A percentile compares a stretch with the other conserved stretches of the same genome.
Conservation (phyloP, 2,329 filamentous ascomycete genomes). For the Clarireedia hainanense region DNA sequence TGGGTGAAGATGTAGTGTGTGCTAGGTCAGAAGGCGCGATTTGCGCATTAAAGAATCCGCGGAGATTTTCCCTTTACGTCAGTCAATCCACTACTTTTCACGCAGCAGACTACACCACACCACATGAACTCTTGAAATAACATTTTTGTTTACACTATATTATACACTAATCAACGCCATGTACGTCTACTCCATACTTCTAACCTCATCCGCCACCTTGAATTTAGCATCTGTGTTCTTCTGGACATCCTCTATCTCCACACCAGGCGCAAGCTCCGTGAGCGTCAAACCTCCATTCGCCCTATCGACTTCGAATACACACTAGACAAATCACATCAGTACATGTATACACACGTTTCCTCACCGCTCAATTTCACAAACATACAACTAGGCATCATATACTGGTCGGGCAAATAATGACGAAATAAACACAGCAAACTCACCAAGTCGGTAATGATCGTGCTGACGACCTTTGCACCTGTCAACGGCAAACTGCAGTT, state of each 20-base stretch:
- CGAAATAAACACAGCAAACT: slow-evolving; percentile 22
- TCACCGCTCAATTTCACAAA: background rate
- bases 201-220: slow-evolving; percentile 49
- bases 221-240: slow-evolving; percentile 65
- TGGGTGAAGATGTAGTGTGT: too few relatives aligned
- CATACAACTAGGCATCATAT: background rate
- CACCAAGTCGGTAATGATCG: slow-evolving; percentile 67
- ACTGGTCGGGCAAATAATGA: background rate
- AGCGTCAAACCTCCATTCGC: slow-evolving; percentile 54
- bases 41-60: too few relatives aligned
- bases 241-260: slow-evolving; percentile 60
- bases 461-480: slow-evolving; percentile 57
- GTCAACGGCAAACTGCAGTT: slow-evolving; percentile 57
- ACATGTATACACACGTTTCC: too few relatives aligned
- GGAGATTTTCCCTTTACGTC: too few relatives aligned
- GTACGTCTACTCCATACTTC: slow-evolving; percentile 33
- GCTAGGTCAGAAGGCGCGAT: too few relatives aligned
- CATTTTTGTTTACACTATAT: background rate
- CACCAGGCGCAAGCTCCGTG: slow-evolving; percentile 62
- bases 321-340: slow-evolving; percentile 33
- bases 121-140: too few relatives aligned
- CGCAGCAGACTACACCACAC: too few relatives aligned
- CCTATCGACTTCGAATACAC: slow-evolving; percentile 63
- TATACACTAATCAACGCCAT: background rate
- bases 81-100: too few relatives aligned